Evolutionary conservation across 176 grass and related monocot genomes (phyloP).

Genomic region (Aegilops bicornis): DNA sequence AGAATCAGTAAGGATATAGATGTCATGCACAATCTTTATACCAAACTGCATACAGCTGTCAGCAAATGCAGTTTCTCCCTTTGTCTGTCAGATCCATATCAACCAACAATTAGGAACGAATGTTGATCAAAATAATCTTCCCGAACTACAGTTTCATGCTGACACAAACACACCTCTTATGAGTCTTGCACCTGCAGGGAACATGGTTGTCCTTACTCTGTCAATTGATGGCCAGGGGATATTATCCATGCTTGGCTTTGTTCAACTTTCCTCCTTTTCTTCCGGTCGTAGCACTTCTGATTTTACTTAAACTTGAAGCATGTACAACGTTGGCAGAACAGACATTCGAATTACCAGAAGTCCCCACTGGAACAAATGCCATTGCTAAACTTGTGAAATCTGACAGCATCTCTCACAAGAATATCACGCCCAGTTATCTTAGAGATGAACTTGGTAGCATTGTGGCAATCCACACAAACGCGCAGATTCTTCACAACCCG

Average conservation of each 20-base stretch:
- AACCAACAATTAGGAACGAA: not conserved
- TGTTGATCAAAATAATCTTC: not conserved
- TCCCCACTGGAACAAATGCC: slow-evolving; percentile 64
- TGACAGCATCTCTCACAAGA: slow-evolving; percentile 63
- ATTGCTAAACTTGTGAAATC: slow-evolving; percentile 70
- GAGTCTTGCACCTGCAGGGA: not conserved
- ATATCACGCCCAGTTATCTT: slow-evolving; percentile 62
- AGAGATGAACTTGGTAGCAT: slow-evolving; percentile 73
- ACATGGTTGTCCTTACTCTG: not conserved
- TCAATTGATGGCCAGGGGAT: not conserved
- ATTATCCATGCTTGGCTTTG: not conserved
- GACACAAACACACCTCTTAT: slow-evolving; percentile 11
- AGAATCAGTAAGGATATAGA: not conserved
- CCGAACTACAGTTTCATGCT: not conserved
- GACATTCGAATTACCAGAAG: slow-evolving; percentile 51
- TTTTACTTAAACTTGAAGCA: slow-evolving; percentile 17
- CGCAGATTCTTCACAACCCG: slow-evolving; percentile 67
- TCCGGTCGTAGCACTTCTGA: not conserved
- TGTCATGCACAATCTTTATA: not conserved
- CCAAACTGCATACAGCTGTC: not conserved
- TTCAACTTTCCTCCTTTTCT: not conserved
- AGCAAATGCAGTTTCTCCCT: not conserved
- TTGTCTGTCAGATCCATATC: slow-evolving; percentile 1
- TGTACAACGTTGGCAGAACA: not conserved
- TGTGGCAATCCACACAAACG: slow-evolving; percentile 64